Conservation (phyloP, 805 yeast species). For the Kazachstania viticola region DNA sequence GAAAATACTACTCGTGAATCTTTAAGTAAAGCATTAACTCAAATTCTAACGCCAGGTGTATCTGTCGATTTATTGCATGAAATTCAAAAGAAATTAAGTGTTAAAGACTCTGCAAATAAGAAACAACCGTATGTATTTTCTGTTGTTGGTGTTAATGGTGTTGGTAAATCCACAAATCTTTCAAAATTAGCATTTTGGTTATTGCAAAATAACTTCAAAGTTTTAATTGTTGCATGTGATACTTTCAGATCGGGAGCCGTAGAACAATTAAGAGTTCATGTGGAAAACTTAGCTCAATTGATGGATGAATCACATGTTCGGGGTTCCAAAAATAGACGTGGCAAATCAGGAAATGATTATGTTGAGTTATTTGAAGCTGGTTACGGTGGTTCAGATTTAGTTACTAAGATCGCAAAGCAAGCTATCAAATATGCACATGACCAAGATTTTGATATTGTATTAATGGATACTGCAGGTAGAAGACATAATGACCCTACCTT, state of each 20-base stretch:
- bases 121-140: constrained; percentile 82
- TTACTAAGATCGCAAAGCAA: constrained; percentile 83
- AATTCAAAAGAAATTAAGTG: constrained; percentile 38
- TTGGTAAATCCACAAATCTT: constrained; percentile 90
- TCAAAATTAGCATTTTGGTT: constrained; percentile 95
- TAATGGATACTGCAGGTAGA: constrained; percentile 96
- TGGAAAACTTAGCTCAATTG: constrained; percentile 62
- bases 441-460: constrained; percentile 66
- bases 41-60: constrained; percentile 81
- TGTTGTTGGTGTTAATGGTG: constrained; percentile 96
- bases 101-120: constrained; percentile 15
- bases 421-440: constrained; percentile 73
- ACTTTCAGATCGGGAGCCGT: constrained; percentile 98
- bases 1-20: constrained; percentile 62
- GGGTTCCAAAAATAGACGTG: constrained; percentile 27
- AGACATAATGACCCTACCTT: constrained; percentile 88
- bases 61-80: constrained; percentile 80
- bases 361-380: constrained; percentile 87
- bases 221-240: constrained; percentile 91
- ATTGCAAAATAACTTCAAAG: constrained; percentile 75
- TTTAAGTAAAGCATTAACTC: constrained; percentile 48
- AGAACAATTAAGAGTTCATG: constrained; percentile 93
- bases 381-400: constrained; percentile 90
- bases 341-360: constrained; percentile 28
- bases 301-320: constrained; percentile 36